Conservation (phyloP, 2,329 filamentous ascomycete species). For the Periglandula ipomoeae region DNA sequence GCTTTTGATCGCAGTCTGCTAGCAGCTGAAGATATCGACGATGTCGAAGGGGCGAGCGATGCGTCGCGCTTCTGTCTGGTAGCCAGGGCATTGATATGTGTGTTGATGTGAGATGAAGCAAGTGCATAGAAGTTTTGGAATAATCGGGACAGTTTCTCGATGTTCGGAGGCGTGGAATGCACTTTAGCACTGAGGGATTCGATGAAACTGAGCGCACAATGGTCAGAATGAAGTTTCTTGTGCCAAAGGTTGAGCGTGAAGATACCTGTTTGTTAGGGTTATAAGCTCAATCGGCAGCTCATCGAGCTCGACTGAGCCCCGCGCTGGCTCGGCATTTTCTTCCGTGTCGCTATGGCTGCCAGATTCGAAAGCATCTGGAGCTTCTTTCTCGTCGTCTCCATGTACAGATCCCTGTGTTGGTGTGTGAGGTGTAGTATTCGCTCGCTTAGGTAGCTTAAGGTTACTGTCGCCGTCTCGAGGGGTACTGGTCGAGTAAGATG, state of each 20-base stretch:
- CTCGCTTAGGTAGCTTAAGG: constrained; percentile 30
- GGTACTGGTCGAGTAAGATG: constrained; percentile 21
- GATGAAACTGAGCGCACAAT: constrained; percentile 57
- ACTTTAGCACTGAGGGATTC: constrained; percentile 83
- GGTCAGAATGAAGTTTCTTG: not conserved
- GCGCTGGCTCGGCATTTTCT: constrained; percentile 35
- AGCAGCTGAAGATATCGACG: constrained; percentile 47
- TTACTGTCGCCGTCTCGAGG: constrained; percentile 21
- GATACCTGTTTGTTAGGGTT: constrained; percentile 77
- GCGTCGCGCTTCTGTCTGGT: constrained; percentile 63
- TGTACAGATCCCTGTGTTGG: constrained; percentile 14
- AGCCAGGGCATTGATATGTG: constrained; percentile 74
- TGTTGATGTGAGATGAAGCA: constrained; percentile 73
- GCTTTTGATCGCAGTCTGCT: constrained; percentile 49
- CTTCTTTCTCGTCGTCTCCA: constrained; percentile 20
- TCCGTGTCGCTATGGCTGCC: constrained; percentile 32
- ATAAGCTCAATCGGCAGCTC: constrained; percentile 91
- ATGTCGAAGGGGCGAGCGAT: constrained; percentile 44
- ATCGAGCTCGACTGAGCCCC: constrained; percentile 64
- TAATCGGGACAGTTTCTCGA: constrained; percentile 72
- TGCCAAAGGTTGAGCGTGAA: not conserved
- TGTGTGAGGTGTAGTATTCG: constrained; percentile 37
- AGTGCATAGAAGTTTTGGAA: constrained; percentile 92
- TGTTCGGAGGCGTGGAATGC: constrained; percentile 71
- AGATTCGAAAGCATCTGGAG: constrained; percentile 41